Percentiles rank a stretch among this genome's conserved stretches.
phyloP scores from a whole-genome alignment of 352 stramenopile genomes.

The Pythium brachiatum region DNA sequence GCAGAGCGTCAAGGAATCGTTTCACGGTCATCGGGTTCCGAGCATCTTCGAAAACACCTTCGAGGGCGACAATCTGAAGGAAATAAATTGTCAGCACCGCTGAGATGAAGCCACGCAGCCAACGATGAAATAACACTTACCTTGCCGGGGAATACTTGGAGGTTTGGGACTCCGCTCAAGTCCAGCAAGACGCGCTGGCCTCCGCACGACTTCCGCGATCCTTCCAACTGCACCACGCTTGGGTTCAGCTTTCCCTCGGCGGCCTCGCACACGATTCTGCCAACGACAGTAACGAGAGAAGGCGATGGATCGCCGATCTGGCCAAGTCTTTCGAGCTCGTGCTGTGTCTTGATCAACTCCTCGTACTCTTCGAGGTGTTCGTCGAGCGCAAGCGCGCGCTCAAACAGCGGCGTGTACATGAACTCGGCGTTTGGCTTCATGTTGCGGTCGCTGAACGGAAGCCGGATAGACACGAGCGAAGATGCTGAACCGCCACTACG shows the following conservation, averaged over 20 bases:
- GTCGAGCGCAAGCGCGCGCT: conserved; percentile 73
- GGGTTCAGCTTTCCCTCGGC: conserved; percentile 82
- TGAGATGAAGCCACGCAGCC: too few relatives aligned
- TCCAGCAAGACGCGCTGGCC: conserved; percentile 78
- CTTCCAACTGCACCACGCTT: conserved; percentile 81
- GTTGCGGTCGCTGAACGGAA: conserved; percentile 62
- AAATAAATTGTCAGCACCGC: too few relatives aligned
- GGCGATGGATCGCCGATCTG: conserved; percentile 74
- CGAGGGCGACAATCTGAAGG: conserved; percentile 71
- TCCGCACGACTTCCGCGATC: conserved; percentile 76
- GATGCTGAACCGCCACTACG: not conserved
- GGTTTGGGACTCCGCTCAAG: conserved; percentile 58
- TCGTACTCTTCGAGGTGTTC: conserved; percentile 78
- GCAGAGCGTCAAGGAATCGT: conserved; percentile 70
- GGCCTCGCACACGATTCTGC: conserved; percentile 81
- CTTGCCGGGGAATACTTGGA: conserved; percentile 84
- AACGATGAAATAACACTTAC: conserved; percentile 35
- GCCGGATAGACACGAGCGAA: conserved; percentile 20
- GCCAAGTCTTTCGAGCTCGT: conserved; percentile 59
- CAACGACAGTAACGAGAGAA: conserved; percentile 71
- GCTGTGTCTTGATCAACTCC: conserved; percentile 61
- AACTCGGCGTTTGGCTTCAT: conserved; percentile 54
- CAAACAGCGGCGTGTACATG: conserved; percentile 85
- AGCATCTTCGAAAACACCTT: conserved; percentile 70
- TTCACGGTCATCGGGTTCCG: conserved; percentile 76